Evolutionary conservation across 805 yeast genomes (phyloP), one percentile per base, ranked within the genome.

Genomic region (Crinitomyces ghanaensis): DNA sequence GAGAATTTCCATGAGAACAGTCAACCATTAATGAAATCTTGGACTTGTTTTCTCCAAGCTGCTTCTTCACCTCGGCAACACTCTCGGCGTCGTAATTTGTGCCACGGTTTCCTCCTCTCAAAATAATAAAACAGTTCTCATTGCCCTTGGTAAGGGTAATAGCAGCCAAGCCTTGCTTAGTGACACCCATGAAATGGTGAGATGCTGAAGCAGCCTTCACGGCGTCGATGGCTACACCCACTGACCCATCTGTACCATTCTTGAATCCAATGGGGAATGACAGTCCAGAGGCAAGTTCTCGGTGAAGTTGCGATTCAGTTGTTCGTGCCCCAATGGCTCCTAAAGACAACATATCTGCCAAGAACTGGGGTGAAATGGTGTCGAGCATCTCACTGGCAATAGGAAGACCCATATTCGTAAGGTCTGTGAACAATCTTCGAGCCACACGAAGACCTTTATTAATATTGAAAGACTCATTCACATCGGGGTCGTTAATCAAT

Each of bases 301-400:
- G 78, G 66, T 88, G 98, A 40, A 88, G 72, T 62, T 88, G 98
- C 28, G 96, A 88, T 65, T 88, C 98, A 30, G 98, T 88, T 38
- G 98, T 88, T 67, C 98, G 78, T 37, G 98, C 98, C 54, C 98
- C 98, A 61, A 88, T 86, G 40, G 98, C 98, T 52, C 98, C 98
- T 46, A 88, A 75, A 21, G 93, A 79, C 45, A 88, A 69, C 48
- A 86, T 68, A 58, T 91, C 98, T 17, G 88, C 77, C 46, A 88
- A 70, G 70, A 71, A 88, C 68, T 88, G 98, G 13, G 98, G 98
- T 21, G 95, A 82, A 43, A 88, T 88, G 40, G 97, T 91, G 60
- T 88, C 98, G 59, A 88, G 74, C 98, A 88, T 91, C 63, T 88
- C 98, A 28, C 91, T 78, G 34, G 94, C 98, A 51, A 88, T 88